Evolutionary conservation across 2,329 filamentous ascomycete species (phyloP), one percentile per base, ranked within the genome.

Genomic region (Calycina herbarum): DNA sequence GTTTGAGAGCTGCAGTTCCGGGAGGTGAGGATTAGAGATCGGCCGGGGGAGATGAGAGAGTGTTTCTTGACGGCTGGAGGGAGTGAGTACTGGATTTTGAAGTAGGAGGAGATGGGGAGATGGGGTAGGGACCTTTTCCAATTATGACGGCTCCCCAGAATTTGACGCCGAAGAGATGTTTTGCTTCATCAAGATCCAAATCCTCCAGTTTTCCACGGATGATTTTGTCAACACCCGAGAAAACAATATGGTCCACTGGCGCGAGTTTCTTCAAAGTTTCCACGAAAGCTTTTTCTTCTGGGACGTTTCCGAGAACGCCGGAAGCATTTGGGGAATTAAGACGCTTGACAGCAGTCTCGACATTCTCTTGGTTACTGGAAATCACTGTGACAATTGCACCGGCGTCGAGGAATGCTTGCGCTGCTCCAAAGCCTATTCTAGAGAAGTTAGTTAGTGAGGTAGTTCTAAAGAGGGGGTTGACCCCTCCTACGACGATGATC

Each of bases 371-470:
- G 11, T 74, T 74, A 29, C 77, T 78, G 7, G 77, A 79, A 59
- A 79, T 74, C 20, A 79, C 71, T 20, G 71, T 74, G 2, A 79
- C 74, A 20, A 70, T 62, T 8, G 77, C 77, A 40, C 77, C 78
- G n/a, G 73, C 73, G 31, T 77, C 77, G 24, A 78, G 64, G 60
- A 79, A 74, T 31, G 75, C 73, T 59, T 74, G 68, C n/a, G 78
- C 77, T 2, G 75, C 77, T 31, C 78, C 78, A 62, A 73, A 78
- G n/a, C 78, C 77, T 61, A 79, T 79, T n/a, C 77, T 79, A 63
- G 35, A 8, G 35, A 38, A 8, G 13, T 13, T 11, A 13, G 10
- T 57, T 24, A 11, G 33, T 54, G 35, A 48, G n/a, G 38, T 33
- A 54, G 13, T 24, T 20, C 13, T 61, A 17, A 7, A n/a, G 63